phyloP scores from a whole-genome alignment of 257 asterid genomes.

The Leptodermis oblonga region DNA sequence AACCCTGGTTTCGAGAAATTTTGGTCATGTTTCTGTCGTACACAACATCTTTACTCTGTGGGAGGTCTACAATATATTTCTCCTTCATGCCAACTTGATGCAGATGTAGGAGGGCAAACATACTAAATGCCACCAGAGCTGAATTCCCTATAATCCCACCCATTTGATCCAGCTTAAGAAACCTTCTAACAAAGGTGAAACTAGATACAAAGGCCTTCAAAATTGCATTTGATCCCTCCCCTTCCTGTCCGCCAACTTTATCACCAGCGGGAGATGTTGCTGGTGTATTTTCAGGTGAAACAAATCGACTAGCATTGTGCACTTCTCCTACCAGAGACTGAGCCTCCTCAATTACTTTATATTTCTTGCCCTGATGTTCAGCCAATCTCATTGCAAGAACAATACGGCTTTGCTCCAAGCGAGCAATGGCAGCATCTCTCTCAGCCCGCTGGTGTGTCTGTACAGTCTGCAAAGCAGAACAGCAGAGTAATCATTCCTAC shows the following conservation, averaged over 20 bases:
- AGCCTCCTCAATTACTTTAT: conserved; percentile 93
- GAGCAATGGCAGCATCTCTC: conserved; percentile 88
- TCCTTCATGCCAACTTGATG: conserved; percentile 51
- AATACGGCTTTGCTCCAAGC: conserved; percentile 84
- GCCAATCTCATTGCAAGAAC: conserved; percentile 92
- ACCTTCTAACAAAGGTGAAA: conserved; percentile 46
- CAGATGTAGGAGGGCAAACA: conserved; percentile 73
- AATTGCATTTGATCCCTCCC: conserved; percentile 41
- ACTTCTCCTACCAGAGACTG: conserved; percentile 84
- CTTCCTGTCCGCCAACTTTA: conserved; percentile 26
- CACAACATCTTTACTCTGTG: conserved; percentile 28
- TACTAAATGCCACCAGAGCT: conserved; percentile 83
- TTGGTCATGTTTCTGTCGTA: conserved; percentile 40
- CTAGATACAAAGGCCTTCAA: conserved; percentile 47
- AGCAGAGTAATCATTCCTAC: background rate
- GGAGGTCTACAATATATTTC: conserved; percentile 33
- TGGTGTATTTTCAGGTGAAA: conserved; percentile 53
- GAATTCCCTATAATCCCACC: conserved; percentile 87
- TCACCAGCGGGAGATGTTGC: conserved; percentile 32
- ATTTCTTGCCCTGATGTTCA: conserved; percentile 90
- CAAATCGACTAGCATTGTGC: conserved; percentile 49
- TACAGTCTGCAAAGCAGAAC: conserved; percentile 47
- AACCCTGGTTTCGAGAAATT: conserved; percentile 30
- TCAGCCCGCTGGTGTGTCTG: conserved; percentile 86
- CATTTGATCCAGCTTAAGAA: conserved; percentile 61